A percentile compares a stretch with the other conserved stretches of the same genome.
Conservation (phyloP, 495 filamentous ascomycete species). For the Lineolata rhizophorae region DNA sequence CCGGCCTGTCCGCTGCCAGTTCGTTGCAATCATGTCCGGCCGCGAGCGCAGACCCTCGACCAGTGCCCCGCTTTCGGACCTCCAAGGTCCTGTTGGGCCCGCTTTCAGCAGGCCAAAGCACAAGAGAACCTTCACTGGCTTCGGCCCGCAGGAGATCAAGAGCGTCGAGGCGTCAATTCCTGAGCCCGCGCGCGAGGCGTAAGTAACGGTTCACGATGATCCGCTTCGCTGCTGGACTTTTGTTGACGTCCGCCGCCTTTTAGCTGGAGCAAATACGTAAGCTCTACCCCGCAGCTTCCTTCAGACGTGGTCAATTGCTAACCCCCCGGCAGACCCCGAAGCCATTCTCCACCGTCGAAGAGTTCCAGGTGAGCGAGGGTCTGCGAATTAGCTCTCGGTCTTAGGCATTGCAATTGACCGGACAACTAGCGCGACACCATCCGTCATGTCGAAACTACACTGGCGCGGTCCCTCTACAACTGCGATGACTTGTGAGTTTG, state of each 20-base stretch:
- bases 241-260: background rate
- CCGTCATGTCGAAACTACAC: slow-evolving; percentile 85
- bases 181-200: slow-evolving; percentile 66
- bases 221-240: background rate
- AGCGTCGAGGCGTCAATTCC: slow-evolving; percentile 76
- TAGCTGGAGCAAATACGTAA: slow-evolving; percentile 65
- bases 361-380: slow-evolving; percentile 37
- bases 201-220: slow-evolving; percentile 20
- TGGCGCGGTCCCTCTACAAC: slow-evolving; percentile 92
- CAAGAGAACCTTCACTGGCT: slow-evolving; percentile 81
- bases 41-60: slow-evolving; percentile 56
- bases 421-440: slow-evolving; percentile 48
- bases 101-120: slow-evolving; percentile 64
- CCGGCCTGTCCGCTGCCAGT: too few species aligned
- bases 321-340: slow-evolving; percentile 26
- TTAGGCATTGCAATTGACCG: slow-evolving; percentile 1
- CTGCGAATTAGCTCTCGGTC: too few species aligned
- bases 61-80: slow-evolving; percentile 58
- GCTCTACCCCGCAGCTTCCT: slow-evolving; percentile 9
- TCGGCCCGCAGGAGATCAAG: slow-evolving; percentile 80
- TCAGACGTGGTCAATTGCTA: too few species aligned
- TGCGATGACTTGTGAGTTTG: slow-evolving; percentile 77
- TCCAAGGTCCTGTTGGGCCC: slow-evolving; percentile 60
- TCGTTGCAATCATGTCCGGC: too few species aligned
- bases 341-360: slow-evolving; percentile 54